phyloP scores from a whole-genome alignment of 257 asterid species.

The Solanum bukasovii region DNA sequence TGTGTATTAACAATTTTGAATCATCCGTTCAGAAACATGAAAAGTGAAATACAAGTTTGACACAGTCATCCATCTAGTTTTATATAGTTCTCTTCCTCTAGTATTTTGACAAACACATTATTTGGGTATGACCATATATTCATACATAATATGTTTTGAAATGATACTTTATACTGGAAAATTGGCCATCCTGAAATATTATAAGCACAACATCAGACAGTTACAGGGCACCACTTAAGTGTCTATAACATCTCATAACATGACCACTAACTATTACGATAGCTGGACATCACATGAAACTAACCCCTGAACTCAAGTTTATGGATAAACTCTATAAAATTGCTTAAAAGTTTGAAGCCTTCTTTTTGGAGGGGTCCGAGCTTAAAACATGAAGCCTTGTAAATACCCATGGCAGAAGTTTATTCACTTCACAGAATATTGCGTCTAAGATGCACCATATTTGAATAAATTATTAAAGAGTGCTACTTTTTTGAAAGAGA shows the following conservation, averaged over 20 bases:
- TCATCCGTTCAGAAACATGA: background rate
- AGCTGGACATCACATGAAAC: background rate
- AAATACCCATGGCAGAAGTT: background rate
- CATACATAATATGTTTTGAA: background rate
- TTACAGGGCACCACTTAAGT: background rate
- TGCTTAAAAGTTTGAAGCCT: background rate
- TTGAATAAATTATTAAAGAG: background rate
- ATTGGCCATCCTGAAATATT: background rate
- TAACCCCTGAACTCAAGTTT: background rate
- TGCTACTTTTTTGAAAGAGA: background rate
- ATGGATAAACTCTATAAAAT: background rate
- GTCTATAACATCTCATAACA: background rate
- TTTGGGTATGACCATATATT: background rate
- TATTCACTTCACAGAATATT: background rate
- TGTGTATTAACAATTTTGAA: background rate
- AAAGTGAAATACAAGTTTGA: background rate
- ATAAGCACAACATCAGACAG: background rate
- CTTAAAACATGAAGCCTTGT: background rate
- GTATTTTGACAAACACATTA: background rate
- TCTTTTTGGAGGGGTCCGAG: background rate
- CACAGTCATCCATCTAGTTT: background rate
- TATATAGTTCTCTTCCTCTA: background rate
- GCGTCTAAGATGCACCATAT: background rate
- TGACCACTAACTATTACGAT: background rate
- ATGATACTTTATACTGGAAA: background rate